Conservation (phyloP, 2,329 filamentous ascomycete genomes). For the Diaporthe caulivora region DNA sequence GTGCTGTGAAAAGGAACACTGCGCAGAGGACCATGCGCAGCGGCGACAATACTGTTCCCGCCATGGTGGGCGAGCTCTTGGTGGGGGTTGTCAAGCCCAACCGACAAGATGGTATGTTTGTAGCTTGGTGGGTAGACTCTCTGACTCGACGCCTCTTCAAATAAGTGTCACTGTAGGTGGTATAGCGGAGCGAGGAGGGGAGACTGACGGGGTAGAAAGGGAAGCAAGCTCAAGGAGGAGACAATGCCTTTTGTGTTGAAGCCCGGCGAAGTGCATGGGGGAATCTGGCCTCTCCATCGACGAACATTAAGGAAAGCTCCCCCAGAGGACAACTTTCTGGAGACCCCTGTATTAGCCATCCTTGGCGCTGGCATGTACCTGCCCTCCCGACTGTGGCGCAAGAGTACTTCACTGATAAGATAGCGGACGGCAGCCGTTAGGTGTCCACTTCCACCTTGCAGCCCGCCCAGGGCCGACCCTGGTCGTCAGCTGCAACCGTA, state of each 20-base stretch:
- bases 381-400: background rate
- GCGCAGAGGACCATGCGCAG: constrained; percentile 53
- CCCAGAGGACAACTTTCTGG: constrained; percentile 37
- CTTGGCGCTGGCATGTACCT: background rate
- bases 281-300: constrained; percentile 39
- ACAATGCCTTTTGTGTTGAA: constrained; percentile 15
- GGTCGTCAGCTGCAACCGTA: background rate
- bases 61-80: constrained; percentile 52
- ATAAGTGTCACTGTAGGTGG: constrained; percentile 1
- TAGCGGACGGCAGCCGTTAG: constrained; percentile 22
- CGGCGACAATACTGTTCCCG: constrained; percentile 50
- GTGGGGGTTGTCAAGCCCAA: constrained; percentile 34
- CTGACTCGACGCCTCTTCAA: constrained; percentile 13
- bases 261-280: constrained; percentile 23
- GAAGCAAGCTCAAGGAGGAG: background rate
- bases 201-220: constrained; percentile 2
- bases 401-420: constrained; percentile 28
- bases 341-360: constrained; percentile 32
- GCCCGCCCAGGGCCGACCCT: constrained; percentile 27
- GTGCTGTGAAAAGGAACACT: constrained; percentile 58
- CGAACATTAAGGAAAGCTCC: constrained; percentile 31
- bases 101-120: constrained; percentile 1
- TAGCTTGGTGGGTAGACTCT: background rate
- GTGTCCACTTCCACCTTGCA: constrained; percentile 35
- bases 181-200: background rate